Conservation (phyloP, 495 filamentous ascomycete species). For the Podospora didyma region DNA sequence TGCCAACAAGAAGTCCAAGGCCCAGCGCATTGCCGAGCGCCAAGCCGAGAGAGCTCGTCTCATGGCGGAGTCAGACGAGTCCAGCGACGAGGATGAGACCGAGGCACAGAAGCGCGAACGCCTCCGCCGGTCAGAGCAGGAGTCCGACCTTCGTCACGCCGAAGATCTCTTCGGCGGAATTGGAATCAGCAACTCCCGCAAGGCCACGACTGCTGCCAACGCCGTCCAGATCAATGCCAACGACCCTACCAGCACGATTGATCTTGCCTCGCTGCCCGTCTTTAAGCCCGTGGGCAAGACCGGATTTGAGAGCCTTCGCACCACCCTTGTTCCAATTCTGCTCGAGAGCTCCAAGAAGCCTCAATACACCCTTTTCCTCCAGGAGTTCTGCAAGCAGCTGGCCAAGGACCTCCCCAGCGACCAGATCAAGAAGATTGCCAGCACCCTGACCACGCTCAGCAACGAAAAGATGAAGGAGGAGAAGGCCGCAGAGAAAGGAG, state of each 20-base stretch:
- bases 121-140: constrained; percentile 72
- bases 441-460: constrained; percentile 72
- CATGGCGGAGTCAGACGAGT: constrained; percentile 50
- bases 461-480: constrained; percentile 99
- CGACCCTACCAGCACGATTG: constrained; percentile 73
- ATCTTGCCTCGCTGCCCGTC: constrained; percentile 71
- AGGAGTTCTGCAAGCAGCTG: constrained; percentile 85
- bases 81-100: constrained; percentile 64
- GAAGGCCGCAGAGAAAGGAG: constrained; percentile 88
- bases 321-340: constrained; percentile 71
- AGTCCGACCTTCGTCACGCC: constrained; percentile 85
- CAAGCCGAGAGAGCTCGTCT: constrained; percentile 48
- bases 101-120: constrained; percentile 68
- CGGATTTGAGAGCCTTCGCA: constrained; percentile 73
- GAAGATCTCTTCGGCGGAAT: constrained; percentile 84
- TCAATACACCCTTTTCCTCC: constrained; percentile 82
- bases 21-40: constrained; percentile 81
- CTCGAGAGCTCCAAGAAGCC: constrained; percentile 74
- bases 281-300: constrained; percentile 88
- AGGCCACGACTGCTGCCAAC: constrained; percentile 50
- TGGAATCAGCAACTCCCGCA: constrained; percentile 67
- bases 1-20: constrained; percentile 85
- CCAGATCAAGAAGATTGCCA: constrained; percentile 93
- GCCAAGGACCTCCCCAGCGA: constrained; percentile 82
- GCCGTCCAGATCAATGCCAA: constrained; percentile 62